Evolutionary conservation across 2,329 filamentous ascomycete genomes (phyloP), one percentile per base, ranked within the genome.

Genomic region (Byssothecium circinans): DNA sequence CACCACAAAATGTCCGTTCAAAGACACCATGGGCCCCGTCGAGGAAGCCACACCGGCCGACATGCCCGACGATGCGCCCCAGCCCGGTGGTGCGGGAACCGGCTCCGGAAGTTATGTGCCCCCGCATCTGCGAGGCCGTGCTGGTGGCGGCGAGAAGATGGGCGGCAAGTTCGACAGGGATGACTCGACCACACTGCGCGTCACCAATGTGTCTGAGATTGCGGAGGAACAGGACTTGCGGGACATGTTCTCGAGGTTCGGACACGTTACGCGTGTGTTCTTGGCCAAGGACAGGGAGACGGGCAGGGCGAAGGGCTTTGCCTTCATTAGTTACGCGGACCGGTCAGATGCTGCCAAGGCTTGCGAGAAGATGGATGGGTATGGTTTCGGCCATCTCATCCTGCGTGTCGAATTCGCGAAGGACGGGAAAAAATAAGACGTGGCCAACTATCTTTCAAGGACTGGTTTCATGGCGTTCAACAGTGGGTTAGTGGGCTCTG

Each of bases 121-220:
- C 49, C 94, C 94, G 54, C 91, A 95, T 74, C 75, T 97, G 74
- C 86, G 94, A 64, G 90, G 89, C 65, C 86, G 92, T 65, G 89
- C n/a, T 3, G 39, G 87, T 64, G 78, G 78, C 35, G 81, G 91
- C 60, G 92, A 96, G 77, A 84, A 87, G 71, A 95, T 96, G 89
- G 82, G 81, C 61, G 87, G 89, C 77, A 96, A 96, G 77, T 96
- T 87, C 78, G 94, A 99, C 78, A 83, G 95, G 71, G 94, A 99
- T 77, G 94, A 99, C 75, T 76, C 96, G 67, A 94, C 94, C 52
- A 99, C 94, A 51, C 84, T 99, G 69, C 86, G 94, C 74, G 94
- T 99, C 63, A 99, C 94, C 62, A 99, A 99, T 79, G 94, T 96
- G 73, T 95, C 89, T 72, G 94, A 99, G 75, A 88, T 97, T 81